Conservation (phyloP, 129 eudicot genomes). For the Cynara cardunculus region DNA sequence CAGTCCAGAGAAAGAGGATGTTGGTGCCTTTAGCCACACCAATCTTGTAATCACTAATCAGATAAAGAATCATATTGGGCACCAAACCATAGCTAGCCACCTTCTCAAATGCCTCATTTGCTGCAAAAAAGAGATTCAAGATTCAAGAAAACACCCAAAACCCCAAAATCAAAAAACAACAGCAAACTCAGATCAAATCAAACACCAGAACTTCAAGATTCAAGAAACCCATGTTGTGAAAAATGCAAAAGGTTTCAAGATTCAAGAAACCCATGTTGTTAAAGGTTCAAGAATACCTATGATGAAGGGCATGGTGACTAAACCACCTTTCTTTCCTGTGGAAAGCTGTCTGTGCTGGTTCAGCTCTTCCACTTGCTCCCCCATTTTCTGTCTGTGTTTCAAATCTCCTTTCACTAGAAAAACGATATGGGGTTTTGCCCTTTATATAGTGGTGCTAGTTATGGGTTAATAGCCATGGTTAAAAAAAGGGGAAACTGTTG, state of each 20-base stretch:
- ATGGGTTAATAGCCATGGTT: conserved; percentile 19
- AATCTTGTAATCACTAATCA: conserved; percentile 74
- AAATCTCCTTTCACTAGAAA: conserved; percentile 21
- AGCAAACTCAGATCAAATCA: conserved; percentile 9
- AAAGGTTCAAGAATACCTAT: conserved; percentile 42
- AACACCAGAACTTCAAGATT: conserved; percentile 4
- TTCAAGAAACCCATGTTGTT: background rate
- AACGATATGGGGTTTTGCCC: conserved; percentile 13
- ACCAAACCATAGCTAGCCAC: conserved; percentile 83
- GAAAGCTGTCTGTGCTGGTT: conserved; percentile 32
- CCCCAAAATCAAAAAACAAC: background rate
- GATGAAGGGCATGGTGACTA: conserved; percentile 87
- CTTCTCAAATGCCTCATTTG: conserved; percentile 89
- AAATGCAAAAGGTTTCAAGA: background rate
- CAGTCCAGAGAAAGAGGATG: conserved; percentile 61
- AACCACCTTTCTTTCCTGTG: conserved; percentile 58
- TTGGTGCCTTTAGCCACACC: conserved; percentile 60
- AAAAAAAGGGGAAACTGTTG: background rate
- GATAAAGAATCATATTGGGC: conserved; percentile 78
- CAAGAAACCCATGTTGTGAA: background rate
- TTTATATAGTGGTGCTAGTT: conserved; percentile 35
- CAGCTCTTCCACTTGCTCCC: conserved; percentile 29
- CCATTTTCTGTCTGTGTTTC: conserved; percentile 15
- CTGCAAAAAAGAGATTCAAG: conserved; percentile 31
- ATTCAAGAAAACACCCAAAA: background rate